A percentile compares a stretch with the other conserved stretches of the same genome.
Evolutionary conservation across 2,329 filamentous ascomycete genomes (phyloP).

Genomic region (Fusarium palustre): DNA sequence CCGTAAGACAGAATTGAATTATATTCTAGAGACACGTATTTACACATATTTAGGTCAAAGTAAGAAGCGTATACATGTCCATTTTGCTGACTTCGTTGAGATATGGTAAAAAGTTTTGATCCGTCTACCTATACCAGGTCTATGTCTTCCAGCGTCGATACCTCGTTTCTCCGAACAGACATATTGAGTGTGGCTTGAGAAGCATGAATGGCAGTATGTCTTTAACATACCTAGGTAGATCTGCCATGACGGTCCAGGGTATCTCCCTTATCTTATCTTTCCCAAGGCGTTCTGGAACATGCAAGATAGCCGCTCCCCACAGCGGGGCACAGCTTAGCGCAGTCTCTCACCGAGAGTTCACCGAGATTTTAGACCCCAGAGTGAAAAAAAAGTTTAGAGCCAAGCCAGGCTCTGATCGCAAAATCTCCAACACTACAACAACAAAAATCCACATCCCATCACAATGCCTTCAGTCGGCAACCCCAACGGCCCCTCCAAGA

Average conservation of each 20-base stretch:
- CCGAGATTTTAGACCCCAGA: constrained; percentile 31
- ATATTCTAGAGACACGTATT: constrained; percentile 1
- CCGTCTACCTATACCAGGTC: no score
- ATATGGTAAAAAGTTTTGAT: no score
- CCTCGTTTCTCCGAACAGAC: no score
- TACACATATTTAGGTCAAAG: constrained; percentile 15
- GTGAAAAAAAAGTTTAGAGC: constrained; percentile 36
- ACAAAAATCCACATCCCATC: not conserved
- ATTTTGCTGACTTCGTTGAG: no score
- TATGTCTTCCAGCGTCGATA: no score
- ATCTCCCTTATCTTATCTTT: not conserved
- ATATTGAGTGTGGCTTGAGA: not conserved
- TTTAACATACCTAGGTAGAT: not conserved
- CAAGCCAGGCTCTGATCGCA: constrained; percentile 12
- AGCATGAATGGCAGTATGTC: not conserved
- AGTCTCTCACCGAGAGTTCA: constrained; percentile 25
- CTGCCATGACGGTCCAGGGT: not conserved
- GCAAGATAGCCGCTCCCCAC: constrained; percentile 20
- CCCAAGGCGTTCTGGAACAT: constrained; percentile 27
- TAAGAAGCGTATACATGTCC: no score
- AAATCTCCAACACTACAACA: constrained; percentile 22
- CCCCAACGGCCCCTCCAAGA: constrained; percentile 67
- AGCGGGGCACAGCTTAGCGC: constrained; percentile 31
- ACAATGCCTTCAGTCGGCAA: constrained; percentile 68
- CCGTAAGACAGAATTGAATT: not conserved